A percentile compares a stretch with the other conserved stretches of the same genome.
Evolutionary conservation across 1,139 yeast genomes (phyloP).

Genomic region (Chernovozyma sophiae-reginae): DNA sequence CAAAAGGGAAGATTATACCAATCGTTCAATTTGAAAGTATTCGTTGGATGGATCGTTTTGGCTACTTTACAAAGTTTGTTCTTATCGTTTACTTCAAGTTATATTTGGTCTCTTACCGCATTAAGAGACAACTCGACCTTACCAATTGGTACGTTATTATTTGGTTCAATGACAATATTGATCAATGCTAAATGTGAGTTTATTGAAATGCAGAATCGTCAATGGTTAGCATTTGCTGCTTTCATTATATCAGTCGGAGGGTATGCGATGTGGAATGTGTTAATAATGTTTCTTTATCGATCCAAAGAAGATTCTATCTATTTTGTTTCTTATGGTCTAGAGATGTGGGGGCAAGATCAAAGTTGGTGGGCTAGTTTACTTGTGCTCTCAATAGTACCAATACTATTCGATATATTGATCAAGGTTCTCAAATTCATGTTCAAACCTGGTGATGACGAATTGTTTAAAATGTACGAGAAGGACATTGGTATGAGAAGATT

Average conservation of each 20-base stretch:
- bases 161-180: conserved; percentile 64
- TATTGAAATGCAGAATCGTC: conserved; percentile 79
- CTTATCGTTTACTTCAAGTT: conserved; percentile 62
- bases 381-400: conserved; percentile 51
- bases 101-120: conserved; percentile 66
- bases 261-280: conserved; percentile 80
- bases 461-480: conserved; percentile 73
- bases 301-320: conserved; percentile 59
- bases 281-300: conserved; percentile 67
- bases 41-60: conserved; percentile 72
- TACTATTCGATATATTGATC: conserved; percentile 61
- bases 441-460: conserved; percentile 70
- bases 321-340: conserved; percentile 67
- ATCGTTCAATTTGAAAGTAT: conserved; percentile 68
- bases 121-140: conserved; percentile 69
- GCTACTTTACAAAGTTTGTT: conserved; percentile 74
- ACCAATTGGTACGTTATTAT: conserved; percentile 76
- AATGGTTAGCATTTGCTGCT: conserved; percentile 67
- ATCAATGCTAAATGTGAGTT: conserved; percentile 78
- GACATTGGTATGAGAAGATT: conserved; percentile 61
- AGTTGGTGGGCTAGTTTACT: conserved; percentile 84
- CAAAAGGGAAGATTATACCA: conserved; percentile 69
- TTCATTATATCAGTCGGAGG: conserved; percentile 77
- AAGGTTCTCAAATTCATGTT: conserved; percentile 55
- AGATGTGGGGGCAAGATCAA: conserved; percentile 71